Conservation (phyloP, 2,329 filamentous ascomycete species). For the Fusarium gaditjirri region DNA sequence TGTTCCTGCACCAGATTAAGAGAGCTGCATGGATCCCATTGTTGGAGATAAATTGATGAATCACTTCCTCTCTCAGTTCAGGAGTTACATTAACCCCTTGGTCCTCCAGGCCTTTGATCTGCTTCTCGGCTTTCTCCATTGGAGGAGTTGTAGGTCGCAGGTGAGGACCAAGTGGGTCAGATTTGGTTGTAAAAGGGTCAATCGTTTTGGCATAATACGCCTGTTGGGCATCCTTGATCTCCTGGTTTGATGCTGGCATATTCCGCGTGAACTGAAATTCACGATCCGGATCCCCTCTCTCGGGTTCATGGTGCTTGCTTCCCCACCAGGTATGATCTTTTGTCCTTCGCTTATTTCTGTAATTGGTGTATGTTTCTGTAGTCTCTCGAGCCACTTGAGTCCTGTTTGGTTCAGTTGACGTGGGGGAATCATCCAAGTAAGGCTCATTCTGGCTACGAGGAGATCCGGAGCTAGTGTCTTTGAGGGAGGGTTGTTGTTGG, state of each 20-base stretch:
- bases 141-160: conserved; percentile 29
- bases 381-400: not conserved
- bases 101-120: conserved; percentile 7
- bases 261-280: conserved; percentile 15
- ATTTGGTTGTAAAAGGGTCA: not conserved
- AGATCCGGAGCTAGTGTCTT: not conserved
- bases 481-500: not conserved
- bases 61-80: conserved; percentile 15
- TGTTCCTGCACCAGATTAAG: conserved; percentile 14
- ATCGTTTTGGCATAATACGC: not conserved
- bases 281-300: conserved; percentile 16
- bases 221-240: not conserved
- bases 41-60: conserved; percentile 2
- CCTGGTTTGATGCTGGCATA: conserved; percentile 1
- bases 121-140: conserved; percentile 12
- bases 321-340: conserved; percentile 17
- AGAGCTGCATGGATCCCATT: conserved; percentile 22
- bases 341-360: not conserved
- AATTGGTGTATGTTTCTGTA: not conserved
- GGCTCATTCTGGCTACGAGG: not conserved
- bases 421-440: not conserved
- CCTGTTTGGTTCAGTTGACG: not conserved
- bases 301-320: not conserved
- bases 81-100: not conserved
- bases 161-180: conserved; percentile 11